Evolutionary conservation across 2,329 filamentous ascomycete species (phyloP).

Genomic region (Fusarium sp.): DNA sequence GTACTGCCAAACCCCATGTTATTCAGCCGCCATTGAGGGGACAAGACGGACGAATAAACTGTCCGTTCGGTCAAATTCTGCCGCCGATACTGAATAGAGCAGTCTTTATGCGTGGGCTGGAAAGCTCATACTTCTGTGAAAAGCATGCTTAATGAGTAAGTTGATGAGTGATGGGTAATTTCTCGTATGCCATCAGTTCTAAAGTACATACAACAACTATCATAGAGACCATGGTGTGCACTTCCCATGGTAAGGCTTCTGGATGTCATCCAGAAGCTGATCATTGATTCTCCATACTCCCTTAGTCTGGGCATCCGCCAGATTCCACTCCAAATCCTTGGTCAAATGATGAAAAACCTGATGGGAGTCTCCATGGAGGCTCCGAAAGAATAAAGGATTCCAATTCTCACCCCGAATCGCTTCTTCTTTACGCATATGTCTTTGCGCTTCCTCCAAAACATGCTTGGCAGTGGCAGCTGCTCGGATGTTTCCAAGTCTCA

Average conservation of each 20-base stretch:
- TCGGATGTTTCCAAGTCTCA: slow-evolving; percentile 79
- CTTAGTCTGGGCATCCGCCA: background rate
- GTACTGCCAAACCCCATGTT: no score
- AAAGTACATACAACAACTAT: background rate
- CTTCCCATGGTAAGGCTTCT: background rate
- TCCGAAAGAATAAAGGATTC: slow-evolving; percentile 27
- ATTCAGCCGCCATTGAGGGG: background rate
- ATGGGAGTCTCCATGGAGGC: background rate
- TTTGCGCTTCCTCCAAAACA: slow-evolving; percentile 84
- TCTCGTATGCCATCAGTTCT: background rate
- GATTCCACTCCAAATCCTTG: background rate
- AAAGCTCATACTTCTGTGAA: background rate
- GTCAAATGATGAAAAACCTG: background rate
- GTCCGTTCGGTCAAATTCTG: background rate
- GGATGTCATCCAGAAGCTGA: background rate
- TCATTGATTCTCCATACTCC: background rate
- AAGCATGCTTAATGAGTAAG: background rate
- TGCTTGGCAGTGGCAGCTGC: slow-evolving; percentile 77
- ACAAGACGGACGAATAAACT: background rate
- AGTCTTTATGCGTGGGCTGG: background rate
- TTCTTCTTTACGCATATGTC: slow-evolving; percentile 78
- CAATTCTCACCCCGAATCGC: slow-evolving; percentile 56
- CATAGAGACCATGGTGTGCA: background rate
- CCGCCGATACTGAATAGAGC: background rate
- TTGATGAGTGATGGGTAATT: background rate